phyloP scores from a whole-genome alignment of 345 rosid genomes.

The Eucalyptus brandiana region DNA sequence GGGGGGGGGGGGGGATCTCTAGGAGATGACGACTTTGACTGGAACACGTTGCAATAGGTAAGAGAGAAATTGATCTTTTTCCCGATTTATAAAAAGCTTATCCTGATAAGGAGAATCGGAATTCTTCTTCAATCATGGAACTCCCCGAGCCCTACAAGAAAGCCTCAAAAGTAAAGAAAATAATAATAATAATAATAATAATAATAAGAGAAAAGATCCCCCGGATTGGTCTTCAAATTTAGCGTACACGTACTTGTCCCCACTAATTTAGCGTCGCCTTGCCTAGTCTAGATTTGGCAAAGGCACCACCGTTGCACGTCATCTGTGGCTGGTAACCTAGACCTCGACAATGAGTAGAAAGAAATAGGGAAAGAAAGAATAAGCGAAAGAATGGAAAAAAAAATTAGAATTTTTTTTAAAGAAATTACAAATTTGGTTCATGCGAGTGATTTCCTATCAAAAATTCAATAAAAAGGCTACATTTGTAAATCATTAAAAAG shows the following conservation, averaged over 20 bases:
- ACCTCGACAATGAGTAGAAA: fast-evolving
- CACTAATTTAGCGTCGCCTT: neutral
- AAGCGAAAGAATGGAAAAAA: neutral
- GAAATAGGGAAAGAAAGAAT: neutral
- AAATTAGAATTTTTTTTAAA: neutral
- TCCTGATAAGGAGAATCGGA: neutral
- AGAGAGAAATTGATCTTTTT: neutral
- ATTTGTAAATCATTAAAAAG: neutral
- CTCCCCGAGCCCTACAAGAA: neutral
- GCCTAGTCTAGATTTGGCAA: neutral
- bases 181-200: too few species aligned
- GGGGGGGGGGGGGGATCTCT: too few species aligned
- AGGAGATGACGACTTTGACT: neutral
- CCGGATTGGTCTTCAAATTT: neutral
- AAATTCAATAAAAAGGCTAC: neutral
- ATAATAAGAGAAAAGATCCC: neutral
- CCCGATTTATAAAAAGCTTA: neutral
- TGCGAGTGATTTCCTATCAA: fast-evolving
- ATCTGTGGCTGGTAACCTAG: neutral
- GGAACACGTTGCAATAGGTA: neutral
- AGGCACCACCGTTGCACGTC: too few species aligned
- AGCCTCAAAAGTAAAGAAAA: neutral
- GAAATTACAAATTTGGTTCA: neutral
- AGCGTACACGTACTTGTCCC: neutral
- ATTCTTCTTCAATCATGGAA: neutral